These are phyloP conservation scores for Colletotrichum shisoi DNA, from an alignment of 2,329 filamentous ascomycete species.

Conservation along the genomic window DNA sequence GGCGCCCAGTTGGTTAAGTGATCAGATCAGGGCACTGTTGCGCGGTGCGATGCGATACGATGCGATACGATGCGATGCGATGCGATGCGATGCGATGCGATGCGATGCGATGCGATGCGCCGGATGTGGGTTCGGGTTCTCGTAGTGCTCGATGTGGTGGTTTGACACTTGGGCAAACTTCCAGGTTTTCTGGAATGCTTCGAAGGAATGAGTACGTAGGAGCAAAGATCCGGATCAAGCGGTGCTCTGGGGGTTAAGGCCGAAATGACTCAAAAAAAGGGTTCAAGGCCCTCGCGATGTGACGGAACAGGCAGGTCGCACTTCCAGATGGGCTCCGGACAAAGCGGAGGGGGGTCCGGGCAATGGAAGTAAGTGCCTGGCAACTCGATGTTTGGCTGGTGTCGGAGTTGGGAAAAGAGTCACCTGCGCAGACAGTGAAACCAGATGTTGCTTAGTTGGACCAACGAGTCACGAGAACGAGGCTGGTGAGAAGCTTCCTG, in stretches of 20 bases:
- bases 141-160: background rate
- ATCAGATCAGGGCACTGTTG: background rate
- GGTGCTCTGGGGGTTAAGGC: background rate
- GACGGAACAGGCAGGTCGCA: constrained; percentile 27
- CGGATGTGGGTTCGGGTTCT: background rate
- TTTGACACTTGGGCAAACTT: background rate
- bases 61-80: background rate
- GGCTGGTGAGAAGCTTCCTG: constrained; percentile 12
- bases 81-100: background rate
- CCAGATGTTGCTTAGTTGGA: background rate
- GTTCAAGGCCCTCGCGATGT: background rate
- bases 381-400: background rate
- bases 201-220: background rate
- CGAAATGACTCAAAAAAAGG: constrained; percentile 26
- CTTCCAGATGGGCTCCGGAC: constrained; percentile 16
- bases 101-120: constrained; percentile 1
- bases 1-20: background rate
- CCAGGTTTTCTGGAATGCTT: background rate
- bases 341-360: constrained; percentile 15
- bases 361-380: constrained; percentile 1
- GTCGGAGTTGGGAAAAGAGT: background rate
- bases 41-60: background rate
- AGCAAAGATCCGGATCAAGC: constrained; percentile 1
- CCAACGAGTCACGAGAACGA: constrained; percentile 22
- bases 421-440: constrained; percentile 7